Conservation (phyloP, 2,329 filamentous ascomycete genomes). For the Corniculantispora saksenae region DNA sequence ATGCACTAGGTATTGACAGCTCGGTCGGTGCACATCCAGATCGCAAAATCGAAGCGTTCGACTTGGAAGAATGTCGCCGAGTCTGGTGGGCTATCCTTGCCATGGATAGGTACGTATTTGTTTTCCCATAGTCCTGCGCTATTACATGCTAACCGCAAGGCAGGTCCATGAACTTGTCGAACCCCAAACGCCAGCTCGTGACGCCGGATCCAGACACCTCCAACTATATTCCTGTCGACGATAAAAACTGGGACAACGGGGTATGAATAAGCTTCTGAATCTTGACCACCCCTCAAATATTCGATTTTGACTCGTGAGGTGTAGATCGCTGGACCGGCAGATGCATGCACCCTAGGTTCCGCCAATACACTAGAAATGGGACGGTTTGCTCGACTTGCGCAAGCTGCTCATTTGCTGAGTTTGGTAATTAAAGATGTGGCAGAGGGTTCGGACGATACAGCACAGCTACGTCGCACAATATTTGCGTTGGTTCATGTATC, state of each 20-base stretch:
- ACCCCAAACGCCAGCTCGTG: slow-evolving; percentile 17
- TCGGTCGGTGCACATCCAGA: slow-evolving; percentile 3
- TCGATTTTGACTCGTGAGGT: background rate
- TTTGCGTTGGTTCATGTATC: slow-evolving; percentile 21
- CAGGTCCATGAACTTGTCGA: slow-evolving; percentile 19
- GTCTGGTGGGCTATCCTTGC: slow-evolving; percentile 23
- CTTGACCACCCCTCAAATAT: too few species aligned
- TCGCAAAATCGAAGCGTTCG: slow-evolving; percentile 3
- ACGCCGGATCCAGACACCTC: slow-evolving; percentile 21
- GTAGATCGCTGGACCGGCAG: background rate
- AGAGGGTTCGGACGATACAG: slow-evolving; percentile 7
- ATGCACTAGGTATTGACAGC: slow-evolving; percentile 18
- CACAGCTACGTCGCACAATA: slow-evolving; percentile 21
- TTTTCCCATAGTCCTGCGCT: background rate
- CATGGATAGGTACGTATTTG: slow-evolving; percentile 19
- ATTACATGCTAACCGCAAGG: background rate
- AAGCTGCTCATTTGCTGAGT: slow-evolving; percentile 23
- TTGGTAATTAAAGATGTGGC: slow-evolving; percentile 20
- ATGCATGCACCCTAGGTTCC: slow-evolving; percentile 15
- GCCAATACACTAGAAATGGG: slow-evolving; percentile 19
- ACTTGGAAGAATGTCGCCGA: slow-evolving; percentile 22
- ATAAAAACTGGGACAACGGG: slow-evolving; percentile 20
- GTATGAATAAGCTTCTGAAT: background rate
- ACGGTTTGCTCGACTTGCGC: slow-evolving; percentile 23
- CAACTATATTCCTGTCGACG: slow-evolving; percentile 18